Evolutionary conservation across 257 asterid genomes (phyloP), one percentile per base, ranked within the genome.

Genomic region (Nicotiana tabacum): DNA sequence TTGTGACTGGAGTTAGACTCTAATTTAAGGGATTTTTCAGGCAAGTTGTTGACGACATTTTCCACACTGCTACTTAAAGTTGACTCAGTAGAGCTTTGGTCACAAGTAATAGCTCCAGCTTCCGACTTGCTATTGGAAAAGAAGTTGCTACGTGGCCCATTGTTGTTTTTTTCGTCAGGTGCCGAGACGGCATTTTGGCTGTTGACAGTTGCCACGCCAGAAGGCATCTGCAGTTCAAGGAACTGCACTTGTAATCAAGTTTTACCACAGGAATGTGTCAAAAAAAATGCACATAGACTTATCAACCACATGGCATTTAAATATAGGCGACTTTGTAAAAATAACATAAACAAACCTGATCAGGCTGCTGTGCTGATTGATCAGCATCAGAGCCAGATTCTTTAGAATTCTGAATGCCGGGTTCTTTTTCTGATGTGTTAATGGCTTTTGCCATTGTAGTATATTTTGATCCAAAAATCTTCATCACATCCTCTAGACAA

Each of bases 321-420:
- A 12, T 27, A 64, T 74, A 13, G 65, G 64, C 17, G 46, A 76
- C 4, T 51, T 76, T 17, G 18, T 12, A 12, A 46, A 72, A 46
- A 51, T 76, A 15, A 51, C 80, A 76, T 29, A 76, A 29, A 66
- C 82, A 78, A 81, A 94, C 97, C 97, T 92, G 91, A 83, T 85
- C 85, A 12, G 72, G 77, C 56, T 69, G 88, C 67, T 78, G 83
- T 37, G 69, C 43, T 77, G 74, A 77, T 61, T 78, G 74, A 32
- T 80, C 66, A 15, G n/a, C 88, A 21, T 85, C 86, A 24, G 60
- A 30, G 57, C 87, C 88, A 46, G 93, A 87, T 83, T 87, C 46
- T 43, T 84, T 89, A 80, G 86, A 84, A 83, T 89, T 88, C 78
- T 87, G 87, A 1, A 87, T 84, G 68, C 88, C 87, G 15, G 89